Percentiles rank a stretch among this genome's conserved stretches.
Conservation (phyloP, 2,329 filamentous ascomycete species). For the Colletotrichum somersetense region DNA sequence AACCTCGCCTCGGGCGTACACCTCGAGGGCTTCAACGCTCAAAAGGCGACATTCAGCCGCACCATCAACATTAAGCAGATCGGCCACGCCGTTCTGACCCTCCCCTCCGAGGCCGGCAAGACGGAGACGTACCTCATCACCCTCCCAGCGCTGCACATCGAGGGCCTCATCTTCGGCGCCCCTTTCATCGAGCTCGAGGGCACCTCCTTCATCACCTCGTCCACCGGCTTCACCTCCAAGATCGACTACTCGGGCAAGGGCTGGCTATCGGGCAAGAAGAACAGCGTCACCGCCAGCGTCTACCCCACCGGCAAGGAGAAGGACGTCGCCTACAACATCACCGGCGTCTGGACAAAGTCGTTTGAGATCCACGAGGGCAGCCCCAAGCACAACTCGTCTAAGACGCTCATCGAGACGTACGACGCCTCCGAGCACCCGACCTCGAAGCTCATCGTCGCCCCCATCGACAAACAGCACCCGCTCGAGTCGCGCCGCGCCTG, state of each 20-base stretch:
- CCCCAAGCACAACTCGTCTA: slow-evolving; percentile 62
- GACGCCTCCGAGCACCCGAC: slow-evolving; percentile 68
- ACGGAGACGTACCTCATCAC: slow-evolving; percentile 88
- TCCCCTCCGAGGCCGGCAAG: slow-evolving; percentile 65
- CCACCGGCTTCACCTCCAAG: slow-evolving; percentile 86
- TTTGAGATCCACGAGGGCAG: slow-evolving; percentile 82
- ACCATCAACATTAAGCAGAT: slow-evolving; percentile 97
- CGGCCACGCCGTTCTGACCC: slow-evolving; percentile 85
- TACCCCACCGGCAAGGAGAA: slow-evolving; percentile 79
- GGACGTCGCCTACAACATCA: slow-evolving; percentile 81
- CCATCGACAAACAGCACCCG: slow-evolving; percentile 83
- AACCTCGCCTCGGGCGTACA: slow-evolving; percentile 86
- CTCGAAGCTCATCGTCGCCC: slow-evolving; percentile 77
- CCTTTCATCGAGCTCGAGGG: slow-evolving; percentile 94
- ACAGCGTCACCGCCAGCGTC: slow-evolving; percentile 82
- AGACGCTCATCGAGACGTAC: slow-evolving; percentile 69
- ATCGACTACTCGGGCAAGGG: slow-evolving; percentile 95
- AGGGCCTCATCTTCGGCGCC: slow-evolving; percentile 86
- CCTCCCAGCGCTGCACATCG: slow-evolving; percentile 90
- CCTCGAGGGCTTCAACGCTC: slow-evolving; percentile 91
- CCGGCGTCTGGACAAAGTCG: slow-evolving; percentile 90
- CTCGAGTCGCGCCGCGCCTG: slow-evolving; percentile 91
- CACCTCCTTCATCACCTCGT: slow-evolving; percentile 86
- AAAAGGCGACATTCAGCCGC: slow-evolving; percentile 93
- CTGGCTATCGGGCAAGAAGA: slow-evolving; percentile 97